Conservation (phyloP, 2,329 filamentous ascomycete species). For the Massarina eburnea region DNA sequence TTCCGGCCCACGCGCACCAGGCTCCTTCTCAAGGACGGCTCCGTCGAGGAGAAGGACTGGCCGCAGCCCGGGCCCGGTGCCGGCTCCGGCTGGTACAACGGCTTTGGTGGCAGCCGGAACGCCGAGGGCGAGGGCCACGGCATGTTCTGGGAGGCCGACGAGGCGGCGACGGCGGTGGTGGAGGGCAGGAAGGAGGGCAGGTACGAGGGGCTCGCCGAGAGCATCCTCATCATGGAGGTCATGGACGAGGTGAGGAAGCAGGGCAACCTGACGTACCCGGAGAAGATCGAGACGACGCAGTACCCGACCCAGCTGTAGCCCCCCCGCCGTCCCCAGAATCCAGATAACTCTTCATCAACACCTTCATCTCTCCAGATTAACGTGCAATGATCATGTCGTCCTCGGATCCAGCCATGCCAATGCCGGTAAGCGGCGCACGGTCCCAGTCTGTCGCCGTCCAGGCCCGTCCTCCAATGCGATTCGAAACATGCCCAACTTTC, state of each 20-base stretch:
- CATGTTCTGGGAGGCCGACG: constrained; percentile 89
- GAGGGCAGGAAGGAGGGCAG: constrained; percentile 78
- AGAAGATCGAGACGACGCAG: constrained; percentile 62
- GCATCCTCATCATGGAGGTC: constrained; percentile 79
- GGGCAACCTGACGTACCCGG: constrained; percentile 63
- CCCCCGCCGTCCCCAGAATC: neutral
- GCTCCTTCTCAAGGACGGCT: constrained; percentile 58
- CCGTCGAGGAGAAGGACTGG: constrained; percentile 51
- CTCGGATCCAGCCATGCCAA: no score
- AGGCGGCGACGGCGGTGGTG: constrained; percentile 71
- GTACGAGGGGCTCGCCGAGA: constrained; percentile 67
- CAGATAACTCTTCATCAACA: no score
- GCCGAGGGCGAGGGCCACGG: constrained; percentile 68
- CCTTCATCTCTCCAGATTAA: no score
- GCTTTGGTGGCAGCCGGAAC: constrained; percentile 45
- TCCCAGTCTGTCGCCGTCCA: no score
- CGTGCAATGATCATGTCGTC: no score
- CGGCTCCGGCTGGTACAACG: constrained; percentile 51
- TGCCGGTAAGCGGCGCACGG: neutral
- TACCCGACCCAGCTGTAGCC: constrained; percentile 34
- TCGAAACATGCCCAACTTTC: neutral
- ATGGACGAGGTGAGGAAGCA: constrained; percentile 71
- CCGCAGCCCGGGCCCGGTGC: constrained; percentile 50
- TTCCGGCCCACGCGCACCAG: constrained; percentile 69
- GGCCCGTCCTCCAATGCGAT: neutral